phyloP scores from a whole-genome alignment of 208 protist species.

The Jaenimonas drosophilae region DNA sequence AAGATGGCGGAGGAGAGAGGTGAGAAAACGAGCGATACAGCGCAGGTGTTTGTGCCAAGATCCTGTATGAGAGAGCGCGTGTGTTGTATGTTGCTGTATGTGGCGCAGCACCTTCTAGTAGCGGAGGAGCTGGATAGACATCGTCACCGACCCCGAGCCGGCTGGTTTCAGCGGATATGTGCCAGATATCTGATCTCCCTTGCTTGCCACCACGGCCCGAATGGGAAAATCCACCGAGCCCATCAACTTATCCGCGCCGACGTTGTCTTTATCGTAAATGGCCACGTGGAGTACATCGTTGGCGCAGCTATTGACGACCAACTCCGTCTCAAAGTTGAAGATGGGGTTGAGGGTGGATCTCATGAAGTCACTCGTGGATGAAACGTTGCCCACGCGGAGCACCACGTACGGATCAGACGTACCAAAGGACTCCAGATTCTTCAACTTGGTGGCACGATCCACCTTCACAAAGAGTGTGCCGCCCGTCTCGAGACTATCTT shows the following conservation, averaged over 20 bases:
- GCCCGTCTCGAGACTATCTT: neutral
- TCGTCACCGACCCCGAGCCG: too few relatives aligned
- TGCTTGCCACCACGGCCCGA: slow-evolving; percentile 7
- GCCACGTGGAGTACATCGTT: slow-evolving; percentile 28
- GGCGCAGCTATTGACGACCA: slow-evolving; percentile 27
- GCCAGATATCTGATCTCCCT: too few relatives aligned
- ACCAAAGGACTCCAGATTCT: slow-evolving; percentile 42
- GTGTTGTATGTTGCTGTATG: too few relatives aligned
- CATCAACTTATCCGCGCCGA: slow-evolving; percentile 53
- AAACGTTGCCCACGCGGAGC: slow-evolving; percentile 28
- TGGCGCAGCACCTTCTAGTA: too few relatives aligned
- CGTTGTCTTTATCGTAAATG: slow-evolving; percentile 63
- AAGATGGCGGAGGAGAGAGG: too few relatives aligned
- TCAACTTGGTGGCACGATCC: slow-evolving; percentile 28
- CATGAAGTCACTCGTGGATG: slow-evolving; percentile 25
- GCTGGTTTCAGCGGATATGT: too few relatives aligned
- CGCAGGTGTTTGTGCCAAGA: too few relatives aligned
- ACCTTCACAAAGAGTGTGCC: slow-evolving; percentile 56
- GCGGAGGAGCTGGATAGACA: too few relatives aligned
- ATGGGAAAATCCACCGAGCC: slow-evolving; percentile 28
- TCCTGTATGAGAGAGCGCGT: too few relatives aligned
- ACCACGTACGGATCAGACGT: slow-evolving; percentile 68
- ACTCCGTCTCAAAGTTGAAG: slow-evolving; percentile 54
- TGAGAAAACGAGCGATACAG: too few relatives aligned
- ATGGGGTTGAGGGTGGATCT: slow-evolving; percentile 42